These are phyloP conservation scores for Patellifolia procumbens DNA, from an alignment of 179 eudicot species.

Conservation along the genomic window DNA sequence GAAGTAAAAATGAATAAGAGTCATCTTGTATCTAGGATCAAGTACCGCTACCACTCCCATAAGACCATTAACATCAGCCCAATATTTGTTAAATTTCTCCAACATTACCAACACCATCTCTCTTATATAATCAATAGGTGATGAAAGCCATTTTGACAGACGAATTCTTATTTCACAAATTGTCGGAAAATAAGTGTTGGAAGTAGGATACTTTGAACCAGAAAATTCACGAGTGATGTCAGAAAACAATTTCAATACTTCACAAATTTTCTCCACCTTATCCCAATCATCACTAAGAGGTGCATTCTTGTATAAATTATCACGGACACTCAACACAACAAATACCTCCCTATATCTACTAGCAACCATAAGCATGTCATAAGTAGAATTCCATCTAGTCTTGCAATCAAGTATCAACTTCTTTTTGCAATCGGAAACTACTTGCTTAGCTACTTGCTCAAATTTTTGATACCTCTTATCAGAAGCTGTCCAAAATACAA, in stretches of 20 bases:
- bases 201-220: neutral
- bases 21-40: slow-evolving; percentile 12
- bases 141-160: neutral
- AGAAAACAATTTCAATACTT: neutral
- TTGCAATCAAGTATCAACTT: slow-evolving; percentile 9
- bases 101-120: too few species aligned
- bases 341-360: neutral
- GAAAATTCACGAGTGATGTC: neutral
- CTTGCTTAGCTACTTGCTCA: neutral
- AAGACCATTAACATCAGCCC: too few species aligned
- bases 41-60: too few species aligned
- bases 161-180: neutral
- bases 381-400: too few species aligned
- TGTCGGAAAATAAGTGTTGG: neutral
- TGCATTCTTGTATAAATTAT: neutral
- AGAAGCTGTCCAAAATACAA: slow-evolving; percentile 2
- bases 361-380: too few species aligned
- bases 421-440: neutral
- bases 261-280: neutral
- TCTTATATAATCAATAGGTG: neutral
- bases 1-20: neutral
- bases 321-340: neutral
- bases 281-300: neutral
- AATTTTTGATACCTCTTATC: neutral
- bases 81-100: too few species aligned